Conservation (phyloP, 495 filamentous ascomycete genomes). For the Coniosporium apollinis region DNA sequence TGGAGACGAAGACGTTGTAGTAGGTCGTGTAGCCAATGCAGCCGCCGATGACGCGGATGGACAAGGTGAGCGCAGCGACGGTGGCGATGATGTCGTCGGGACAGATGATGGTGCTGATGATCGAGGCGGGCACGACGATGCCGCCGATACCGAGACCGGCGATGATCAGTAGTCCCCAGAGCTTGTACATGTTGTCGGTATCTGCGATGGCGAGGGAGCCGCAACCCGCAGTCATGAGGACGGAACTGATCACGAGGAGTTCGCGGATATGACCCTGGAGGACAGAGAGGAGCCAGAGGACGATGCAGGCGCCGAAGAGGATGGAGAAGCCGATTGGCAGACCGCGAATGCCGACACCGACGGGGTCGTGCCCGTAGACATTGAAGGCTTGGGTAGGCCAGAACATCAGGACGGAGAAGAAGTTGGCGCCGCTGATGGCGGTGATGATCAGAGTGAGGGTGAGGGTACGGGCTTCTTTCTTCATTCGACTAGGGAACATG, state of each 20-base stretch:
- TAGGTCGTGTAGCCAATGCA: slow-evolving; percentile 16
- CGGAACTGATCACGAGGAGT: slow-evolving; percentile 42
- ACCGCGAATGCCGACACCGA: slow-evolving; percentile 49
- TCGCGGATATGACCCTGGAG: slow-evolving; percentile 46
- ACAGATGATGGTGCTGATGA: slow-evolving; percentile 58
- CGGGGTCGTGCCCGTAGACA: slow-evolving; percentile 52
- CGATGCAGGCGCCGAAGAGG: slow-evolving; percentile 42
- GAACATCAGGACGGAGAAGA: slow-evolving; percentile 57
- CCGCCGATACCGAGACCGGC: slow-evolving; percentile 57
- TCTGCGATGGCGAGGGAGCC: slow-evolving; percentile 41
- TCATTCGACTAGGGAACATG: slow-evolving; percentile 47
- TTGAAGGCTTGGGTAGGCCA: slow-evolving; percentile 64
- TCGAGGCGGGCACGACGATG: slow-evolving; percentile 54
- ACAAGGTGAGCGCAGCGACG: slow-evolving; percentile 40
- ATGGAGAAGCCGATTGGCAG: slow-evolving; percentile 49
- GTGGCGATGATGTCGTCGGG: slow-evolving; percentile 59
- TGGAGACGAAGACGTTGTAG: slow-evolving; percentile 16
- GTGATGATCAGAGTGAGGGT: slow-evolving; percentile 51
- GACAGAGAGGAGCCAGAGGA: slow-evolving; percentile 41
- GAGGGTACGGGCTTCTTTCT: slow-evolving; percentile 45
- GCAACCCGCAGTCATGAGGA: slow-evolving; percentile 56
- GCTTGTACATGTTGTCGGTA: slow-evolving; percentile 39
- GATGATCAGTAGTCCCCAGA: slow-evolving; percentile 46
- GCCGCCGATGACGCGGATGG: slow-evolving; percentile 19
- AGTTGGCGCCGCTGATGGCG: slow-evolving; percentile 57